A percentile compares a stretch with the other conserved stretches of the same genome.
Conservation (phyloP, 2,329 filamentous ascomycete genomes). For the Aspergillus alliaceus region DNA sequence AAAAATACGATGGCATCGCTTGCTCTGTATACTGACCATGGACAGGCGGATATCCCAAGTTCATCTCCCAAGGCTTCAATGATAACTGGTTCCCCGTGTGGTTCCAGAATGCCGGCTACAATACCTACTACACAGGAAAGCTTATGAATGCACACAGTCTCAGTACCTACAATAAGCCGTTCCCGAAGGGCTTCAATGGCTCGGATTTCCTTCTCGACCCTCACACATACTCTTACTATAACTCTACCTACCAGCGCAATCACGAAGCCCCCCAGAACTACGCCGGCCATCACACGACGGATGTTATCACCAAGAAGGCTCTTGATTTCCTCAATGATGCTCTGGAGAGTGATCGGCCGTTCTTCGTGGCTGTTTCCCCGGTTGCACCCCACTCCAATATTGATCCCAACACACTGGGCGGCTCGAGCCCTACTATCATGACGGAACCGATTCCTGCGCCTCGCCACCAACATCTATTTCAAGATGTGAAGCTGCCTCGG, state of each 20-base stretch:
- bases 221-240: slow-evolving; percentile 66
- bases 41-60: slow-evolving; percentile 50
- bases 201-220: slow-evolving; percentile 48
- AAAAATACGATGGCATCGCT: neutral
- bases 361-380: slow-evolving; percentile 67
- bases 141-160: slow-evolving; percentile 54
- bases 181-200: slow-evolving; percentile 38
- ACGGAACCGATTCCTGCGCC: slow-evolving; percentile 58
- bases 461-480: slow-evolving; percentile 64
- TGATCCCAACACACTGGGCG: slow-evolving; percentile 34
- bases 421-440: slow-evolving; percentile 31
- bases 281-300: slow-evolving; percentile 56
- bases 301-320: slow-evolving; percentile 61
- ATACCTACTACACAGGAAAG: slow-evolving; percentile 58
- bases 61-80: slow-evolving; percentile 52
- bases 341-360: slow-evolving; percentile 55
- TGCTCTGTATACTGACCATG: neutral
- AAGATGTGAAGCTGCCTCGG: slow-evolving; percentile 59
- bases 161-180: slow-evolving; percentile 48
- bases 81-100: slow-evolving; percentile 53
- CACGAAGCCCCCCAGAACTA: slow-evolving; percentile 56
- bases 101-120: slow-evolving; percentile 53
- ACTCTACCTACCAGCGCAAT: slow-evolving; percentile 64
- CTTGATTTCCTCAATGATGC: slow-evolving; percentile 63
- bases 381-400: slow-evolving; percentile 66